These are phyloP conservation scores for Fragaria nilgerrensis DNA, from an alignment of 306 rosid genomes.

Conservation along the genomic window DNA sequence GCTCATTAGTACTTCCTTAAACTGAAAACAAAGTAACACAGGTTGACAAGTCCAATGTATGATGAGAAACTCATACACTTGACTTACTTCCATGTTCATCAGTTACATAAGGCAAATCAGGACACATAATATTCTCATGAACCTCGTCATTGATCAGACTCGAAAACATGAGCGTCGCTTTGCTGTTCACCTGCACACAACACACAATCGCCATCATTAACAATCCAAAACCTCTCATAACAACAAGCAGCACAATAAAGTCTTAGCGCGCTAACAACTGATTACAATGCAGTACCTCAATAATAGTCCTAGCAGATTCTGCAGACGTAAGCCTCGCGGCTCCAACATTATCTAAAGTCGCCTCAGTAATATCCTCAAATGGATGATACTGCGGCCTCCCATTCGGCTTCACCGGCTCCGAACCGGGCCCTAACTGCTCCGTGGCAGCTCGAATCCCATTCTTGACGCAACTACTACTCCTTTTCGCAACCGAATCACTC, in stretches of 20 bases:
- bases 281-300: conserved; percentile 58
- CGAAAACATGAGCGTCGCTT: conserved; percentile 83
- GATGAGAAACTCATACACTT: conserved; percentile 27
- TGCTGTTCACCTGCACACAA: conserved; percentile 76
- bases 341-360: conserved; percentile 44
- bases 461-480: conserved; percentile 41
- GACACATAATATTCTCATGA: conserved; percentile 83
- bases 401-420: conserved; percentile 60
- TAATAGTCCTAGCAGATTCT: conserved; percentile 79
- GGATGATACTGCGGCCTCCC: conserved; percentile 83
- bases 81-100: conserved; percentile 96
- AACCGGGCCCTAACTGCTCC: conserved; percentile 60
- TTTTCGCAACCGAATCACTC: conserved; percentile 41
- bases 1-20: conserved; percentile 30
- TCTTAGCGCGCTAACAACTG: too few relatives aligned
- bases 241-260: too few relatives aligned
- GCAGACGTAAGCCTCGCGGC: conserved; percentile 71
- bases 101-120: conserved; percentile 88
- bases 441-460: conserved; percentile 60
- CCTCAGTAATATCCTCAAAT: conserved; percentile 62
- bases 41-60: conserved; percentile 24
- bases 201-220: conserved; percentile 39
- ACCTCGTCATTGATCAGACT: conserved; percentile 63
- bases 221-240: not conserved
- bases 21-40: conserved; percentile 9